A percentile compares a stretch with the other conserved stretches of the same genome.
phyloP scores from a whole-genome alignment of 495 filamentous ascomycete species.

The Aspergillus diversus region DNA sequence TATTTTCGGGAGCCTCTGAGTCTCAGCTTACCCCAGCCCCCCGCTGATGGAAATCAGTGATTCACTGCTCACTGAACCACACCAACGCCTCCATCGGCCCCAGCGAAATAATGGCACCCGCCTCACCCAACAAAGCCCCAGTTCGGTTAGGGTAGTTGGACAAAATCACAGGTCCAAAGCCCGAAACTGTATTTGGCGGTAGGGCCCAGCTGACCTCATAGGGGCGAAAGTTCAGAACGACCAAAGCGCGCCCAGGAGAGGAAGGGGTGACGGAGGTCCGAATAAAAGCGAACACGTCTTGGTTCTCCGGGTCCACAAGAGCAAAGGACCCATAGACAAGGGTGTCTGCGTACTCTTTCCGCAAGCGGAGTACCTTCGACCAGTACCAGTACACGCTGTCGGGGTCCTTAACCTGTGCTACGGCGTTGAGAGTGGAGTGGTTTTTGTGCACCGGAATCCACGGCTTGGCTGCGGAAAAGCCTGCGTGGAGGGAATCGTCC shows the following conservation, averaged over 20 bases:
- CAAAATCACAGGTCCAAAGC: neutral
- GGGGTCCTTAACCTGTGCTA: slow-evolving; percentile 37
- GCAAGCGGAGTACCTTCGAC: slow-evolving; percentile 41
- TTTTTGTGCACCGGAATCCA: slow-evolving; percentile 57
- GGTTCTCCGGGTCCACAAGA: slow-evolving; percentile 40
- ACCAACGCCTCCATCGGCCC: too few species aligned
- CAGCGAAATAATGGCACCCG: too few species aligned
- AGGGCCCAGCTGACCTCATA: neutral
- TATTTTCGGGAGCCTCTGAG: too few species aligned
- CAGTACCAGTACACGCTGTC: slow-evolving; percentile 50
- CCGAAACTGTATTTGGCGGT: neutral
- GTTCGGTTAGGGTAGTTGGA: neutral
- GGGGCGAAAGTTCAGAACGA: slow-evolving; percentile 24
- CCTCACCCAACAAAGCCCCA: too few species aligned
- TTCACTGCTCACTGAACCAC: too few species aligned
- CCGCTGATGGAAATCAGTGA: too few species aligned
- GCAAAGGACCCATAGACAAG: slow-evolving; percentile 60
- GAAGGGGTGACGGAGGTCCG: slow-evolving; percentile 12
- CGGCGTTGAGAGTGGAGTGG: slow-evolving; percentile 47
- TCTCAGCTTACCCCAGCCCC: too few species aligned
- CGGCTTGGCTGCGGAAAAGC: slow-evolving; percentile 40
- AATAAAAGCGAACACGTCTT: slow-evolving; percentile 32
- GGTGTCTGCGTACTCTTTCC: slow-evolving; percentile 49
- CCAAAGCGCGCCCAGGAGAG: slow-evolving; percentile 12
- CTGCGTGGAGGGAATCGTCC: slow-evolving; percentile 50